Evolutionary conservation across 139 green algal species (phyloP).

Genomic region (Micractinium sp.): DNA sequence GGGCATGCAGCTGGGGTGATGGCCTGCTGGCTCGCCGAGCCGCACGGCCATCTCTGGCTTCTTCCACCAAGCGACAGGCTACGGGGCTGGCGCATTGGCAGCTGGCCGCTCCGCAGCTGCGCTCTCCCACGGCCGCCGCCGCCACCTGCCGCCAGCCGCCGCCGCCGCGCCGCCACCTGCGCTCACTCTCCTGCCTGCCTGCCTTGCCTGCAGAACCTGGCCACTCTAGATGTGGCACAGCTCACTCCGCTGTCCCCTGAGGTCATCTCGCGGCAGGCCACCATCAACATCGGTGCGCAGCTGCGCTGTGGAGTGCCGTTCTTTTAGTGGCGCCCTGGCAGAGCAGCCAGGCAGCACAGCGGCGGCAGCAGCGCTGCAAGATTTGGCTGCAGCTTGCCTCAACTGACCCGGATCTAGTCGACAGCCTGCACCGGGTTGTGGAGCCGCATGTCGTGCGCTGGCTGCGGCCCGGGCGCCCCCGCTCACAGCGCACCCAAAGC

Average conservation of each 20-base stretch:
- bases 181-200: neutral
- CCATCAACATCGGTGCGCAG: slow-evolving; percentile 98
- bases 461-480: neutral
- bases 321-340: neutral
- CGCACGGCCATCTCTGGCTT: neutral
- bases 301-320: neutral
- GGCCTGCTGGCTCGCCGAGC: neutral
- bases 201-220: slow-evolving; percentile 81
- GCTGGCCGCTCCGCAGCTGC: neutral
- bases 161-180: neutral
- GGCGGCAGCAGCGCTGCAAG: neutral
- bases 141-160: neutral
- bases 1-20: neutral
- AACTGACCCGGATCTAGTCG: neutral
- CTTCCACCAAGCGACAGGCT: neutral
- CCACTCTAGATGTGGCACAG: slow-evolving; percentile 83
- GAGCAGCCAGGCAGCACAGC: neutral
- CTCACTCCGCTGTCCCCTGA: slow-evolving; percentile 96
- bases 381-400: neutral
- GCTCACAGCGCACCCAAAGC: neutral
- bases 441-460: too few species aligned
- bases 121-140: neutral
- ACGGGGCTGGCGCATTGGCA: neutral
- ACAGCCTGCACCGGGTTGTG: neutral
- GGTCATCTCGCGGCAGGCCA: slow-evolving; percentile 98